Conservation (phyloP, 1,139 yeast genomes). For the Sugiyamaella grinbergsii region DNA sequence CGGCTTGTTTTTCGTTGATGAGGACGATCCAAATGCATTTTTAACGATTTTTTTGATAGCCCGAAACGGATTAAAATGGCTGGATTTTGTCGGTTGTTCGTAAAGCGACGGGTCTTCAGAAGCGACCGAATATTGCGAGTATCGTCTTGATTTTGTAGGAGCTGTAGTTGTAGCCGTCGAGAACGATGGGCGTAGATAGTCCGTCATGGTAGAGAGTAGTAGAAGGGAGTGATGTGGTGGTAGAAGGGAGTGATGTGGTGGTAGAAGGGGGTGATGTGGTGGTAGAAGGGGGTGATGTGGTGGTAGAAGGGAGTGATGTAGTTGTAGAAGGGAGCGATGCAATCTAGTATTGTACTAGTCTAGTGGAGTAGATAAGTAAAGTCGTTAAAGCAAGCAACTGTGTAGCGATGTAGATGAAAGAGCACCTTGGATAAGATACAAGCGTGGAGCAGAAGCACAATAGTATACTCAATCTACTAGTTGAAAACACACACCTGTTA, state of each 20-base stretch:
- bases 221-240: not conserved
- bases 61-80: constrained; percentile 14
- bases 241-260: not conserved
- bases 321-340: too few relatives aligned
- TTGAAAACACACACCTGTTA: too few relatives aligned
- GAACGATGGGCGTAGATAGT: constrained; percentile 21
- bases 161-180: constrained; percentile 23
- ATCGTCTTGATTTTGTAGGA: constrained; percentile 18
- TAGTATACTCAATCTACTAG: too few relatives aligned
- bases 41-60: constrained; percentile 19
- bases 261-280: not conserved
- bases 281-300: too few relatives aligned
- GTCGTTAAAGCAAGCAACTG: too few relatives aligned
- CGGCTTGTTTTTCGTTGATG: constrained; percentile 7
- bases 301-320: too few relatives aligned
- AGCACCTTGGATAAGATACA: too few relatives aligned
- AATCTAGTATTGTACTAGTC: too few relatives aligned
- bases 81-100: constrained; percentile 6
- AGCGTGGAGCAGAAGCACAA: too few relatives aligned
- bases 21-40: constrained; percentile 17
- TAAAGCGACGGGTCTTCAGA: constrained; percentile 13
- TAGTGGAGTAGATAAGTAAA: too few relatives aligned
- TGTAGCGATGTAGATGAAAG: too few relatives aligned
- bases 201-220: constrained; percentile 17
- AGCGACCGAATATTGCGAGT: constrained; percentile 16